Conservation (phyloP, 2,329 filamentous ascomycete genomes). For the Trichoderma hamatum region DNA sequence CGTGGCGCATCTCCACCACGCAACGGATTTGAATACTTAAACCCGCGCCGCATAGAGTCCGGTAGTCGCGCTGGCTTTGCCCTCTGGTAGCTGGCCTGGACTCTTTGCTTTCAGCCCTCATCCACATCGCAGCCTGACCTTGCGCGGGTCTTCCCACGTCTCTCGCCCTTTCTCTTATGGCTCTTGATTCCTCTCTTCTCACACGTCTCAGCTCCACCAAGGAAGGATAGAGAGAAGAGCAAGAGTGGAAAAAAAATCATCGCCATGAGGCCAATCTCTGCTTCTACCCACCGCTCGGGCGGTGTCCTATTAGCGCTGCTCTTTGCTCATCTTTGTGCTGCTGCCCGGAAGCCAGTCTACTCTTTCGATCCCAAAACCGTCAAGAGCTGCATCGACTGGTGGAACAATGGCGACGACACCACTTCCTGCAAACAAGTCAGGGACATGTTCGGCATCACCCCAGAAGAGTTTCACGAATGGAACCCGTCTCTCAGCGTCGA, state of each 20-base stretch:
- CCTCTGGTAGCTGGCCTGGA: background rate
- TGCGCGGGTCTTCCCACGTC: background rate
- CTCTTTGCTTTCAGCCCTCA: background rate
- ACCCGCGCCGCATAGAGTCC: background rate
- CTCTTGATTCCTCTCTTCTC: background rate
- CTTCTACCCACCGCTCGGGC: background rate
- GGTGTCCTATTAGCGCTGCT: background rate
- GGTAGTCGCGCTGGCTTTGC: background rate
- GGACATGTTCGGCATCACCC: conserved; percentile 5
- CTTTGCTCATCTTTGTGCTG: background rate
- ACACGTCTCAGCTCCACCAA: background rate
- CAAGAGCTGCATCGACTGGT: conserved; percentile 19
- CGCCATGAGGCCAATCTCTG: conserved; percentile 1
- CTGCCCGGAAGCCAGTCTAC: conserved; percentile 3
- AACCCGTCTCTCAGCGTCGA: conserved; percentile 27
- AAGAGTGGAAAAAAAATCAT: background rate
- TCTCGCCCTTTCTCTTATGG: background rate
- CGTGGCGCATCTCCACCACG: background rate
- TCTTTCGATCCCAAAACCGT: conserved; percentile 10
- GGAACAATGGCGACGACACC: conserved; percentile 2
- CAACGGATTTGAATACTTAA: background rate
- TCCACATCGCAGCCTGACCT: background rate
- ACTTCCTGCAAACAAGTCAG: conserved; percentile 9
- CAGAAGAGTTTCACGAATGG: conserved; percentile 24
- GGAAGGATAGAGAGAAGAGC: background rate